These are phyloP conservation scores for Trichoderma breve DNA, from an alignment of 2,329 filamentous ascomycete species.

Conservation along the genomic window DNA sequence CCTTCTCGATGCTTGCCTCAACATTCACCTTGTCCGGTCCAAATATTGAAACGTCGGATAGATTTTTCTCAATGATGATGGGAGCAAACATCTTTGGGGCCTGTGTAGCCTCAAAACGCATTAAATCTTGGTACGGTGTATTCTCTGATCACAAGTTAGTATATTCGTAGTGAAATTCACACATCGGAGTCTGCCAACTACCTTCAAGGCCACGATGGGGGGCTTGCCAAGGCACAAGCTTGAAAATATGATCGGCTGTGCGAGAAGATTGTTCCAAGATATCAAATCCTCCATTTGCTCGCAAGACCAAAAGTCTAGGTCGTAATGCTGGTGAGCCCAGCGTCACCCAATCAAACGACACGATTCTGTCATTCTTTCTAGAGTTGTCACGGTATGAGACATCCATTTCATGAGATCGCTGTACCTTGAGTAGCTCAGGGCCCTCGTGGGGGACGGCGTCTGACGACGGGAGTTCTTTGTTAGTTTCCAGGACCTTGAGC, in stretches of 20 bases:
- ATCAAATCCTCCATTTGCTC: constrained; percentile 60
- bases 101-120: constrained; percentile 58
- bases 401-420: constrained; percentile 61
- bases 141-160: constrained; percentile 39
- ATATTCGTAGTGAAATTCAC: background rate
- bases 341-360: constrained; percentile 68
- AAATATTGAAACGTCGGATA: constrained; percentile 57
- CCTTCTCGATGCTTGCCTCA: constrained; percentile 41
- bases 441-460: constrained; percentile 42
- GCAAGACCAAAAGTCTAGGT: constrained; percentile 58
- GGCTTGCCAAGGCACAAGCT: constrained; percentile 59
- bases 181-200: constrained; percentile 28
- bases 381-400: constrained; percentile 52
- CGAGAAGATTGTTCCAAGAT: constrained; percentile 61
- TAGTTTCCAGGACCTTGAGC: constrained; percentile 59
- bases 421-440: constrained; percentile 59
- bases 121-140: constrained; percentile 52
- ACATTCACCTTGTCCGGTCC: constrained; percentile 49
- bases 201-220: constrained; percentile 58
- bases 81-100: constrained; percentile 53
- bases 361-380: constrained; percentile 58
- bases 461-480: constrained; percentile 49
- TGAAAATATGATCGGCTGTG: constrained; percentile 57
- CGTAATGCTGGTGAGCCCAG: constrained; percentile 54
- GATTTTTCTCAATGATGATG: constrained; percentile 51